Base-by-base conservation (phyloP, 164 flowering plant species). In the Malania oleifera region DNA sequence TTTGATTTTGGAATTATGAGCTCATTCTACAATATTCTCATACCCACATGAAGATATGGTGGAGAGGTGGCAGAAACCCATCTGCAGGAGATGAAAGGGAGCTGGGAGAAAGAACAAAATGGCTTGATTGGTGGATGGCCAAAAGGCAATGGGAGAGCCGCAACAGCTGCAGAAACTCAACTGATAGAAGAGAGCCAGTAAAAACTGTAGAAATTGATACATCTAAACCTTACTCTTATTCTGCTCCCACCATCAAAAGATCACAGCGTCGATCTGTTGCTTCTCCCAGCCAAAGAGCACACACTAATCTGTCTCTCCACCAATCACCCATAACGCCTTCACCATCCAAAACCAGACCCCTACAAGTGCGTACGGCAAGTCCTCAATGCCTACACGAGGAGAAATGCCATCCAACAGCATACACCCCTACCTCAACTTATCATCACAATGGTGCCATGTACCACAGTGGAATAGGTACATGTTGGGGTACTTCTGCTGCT, bases 331-430 rank as follows among this genome's bases (percentile, higher is more conserved):
- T 61, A 44, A 78, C 83, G 8, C 83, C 96, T 0, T 72, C 85
- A 27, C 80, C 83, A 3, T 61, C 66, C 38, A 76, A 76, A 47
- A n/a, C 82, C 25, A 68, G 68, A 38, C 70, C 80, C n/a, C 34
- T 77, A 8, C 91, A 82, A 25, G 73, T 79, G 22, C 72, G 82
- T 4, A 75, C 91, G 0, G 76, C 83, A 0, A 89, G 96, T 73
- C 91, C 93, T 15, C 82, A 83, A 5, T 68, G 67, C 64, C 24
- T 29, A 12, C 77, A 66, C 61, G 87, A 73, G 65, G 83, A 77
- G 6, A 75, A 61, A 59, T 63, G 53, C 56, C 60, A 74, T 60
- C 64, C 75, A 9, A 61, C 71, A 17, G 68, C 77, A 25, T 75
- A 75, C 27, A 78, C 81, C 3, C 87, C 83, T 0, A 64, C 54